A percentile compares a stretch with the other conserved stretches of the same genome.
phyloP scores from a whole-genome alignment of 116 monocot species.

The Trichopus zeylanicus region DNA sequence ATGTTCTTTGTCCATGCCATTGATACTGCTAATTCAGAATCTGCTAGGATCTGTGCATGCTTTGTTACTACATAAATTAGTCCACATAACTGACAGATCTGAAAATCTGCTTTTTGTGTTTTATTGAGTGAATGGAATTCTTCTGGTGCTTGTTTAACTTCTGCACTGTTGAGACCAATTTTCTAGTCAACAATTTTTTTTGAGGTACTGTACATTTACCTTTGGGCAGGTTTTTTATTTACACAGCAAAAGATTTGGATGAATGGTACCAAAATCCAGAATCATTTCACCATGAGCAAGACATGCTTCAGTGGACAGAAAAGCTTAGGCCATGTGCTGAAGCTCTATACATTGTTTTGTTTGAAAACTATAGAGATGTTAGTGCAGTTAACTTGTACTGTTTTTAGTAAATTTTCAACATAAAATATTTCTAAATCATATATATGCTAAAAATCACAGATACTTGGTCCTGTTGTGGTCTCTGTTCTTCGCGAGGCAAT shows the following conservation, averaged over 20 bases:
- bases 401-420: constrained; percentile 2
- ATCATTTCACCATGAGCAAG: constrained; percentile 96
- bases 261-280: constrained; percentile 93
- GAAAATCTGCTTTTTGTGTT: too few species aligned
- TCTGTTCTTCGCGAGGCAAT: constrained; percentile 90
- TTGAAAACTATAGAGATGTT: constrained; percentile 87
- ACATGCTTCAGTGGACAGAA: constrained; percentile 94
- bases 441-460: constrained; percentile 30
- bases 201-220: neutral
- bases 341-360: constrained; percentile 92
- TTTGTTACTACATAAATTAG: too few species aligned
- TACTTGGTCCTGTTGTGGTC: constrained; percentile 82
- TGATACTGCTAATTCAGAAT: too few species aligned
- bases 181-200: neutral
- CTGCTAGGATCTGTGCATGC: too few species aligned
- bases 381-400: constrained; percentile 7
- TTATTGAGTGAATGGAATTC: too few species aligned
- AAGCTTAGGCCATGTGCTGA: constrained; percentile 96
- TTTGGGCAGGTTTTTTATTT: constrained; percentile 67
- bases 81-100: too few species aligned
- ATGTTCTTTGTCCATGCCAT: too few species aligned
- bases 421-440: constrained; percentile 5
- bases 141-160: too few species aligned
- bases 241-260: constrained; percentile 73
- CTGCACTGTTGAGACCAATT: neutral